These are phyloP conservation scores for Talinum fruticosum DNA, from an alignment of 148 eudicot species.

Conservation along the genomic window DNA sequence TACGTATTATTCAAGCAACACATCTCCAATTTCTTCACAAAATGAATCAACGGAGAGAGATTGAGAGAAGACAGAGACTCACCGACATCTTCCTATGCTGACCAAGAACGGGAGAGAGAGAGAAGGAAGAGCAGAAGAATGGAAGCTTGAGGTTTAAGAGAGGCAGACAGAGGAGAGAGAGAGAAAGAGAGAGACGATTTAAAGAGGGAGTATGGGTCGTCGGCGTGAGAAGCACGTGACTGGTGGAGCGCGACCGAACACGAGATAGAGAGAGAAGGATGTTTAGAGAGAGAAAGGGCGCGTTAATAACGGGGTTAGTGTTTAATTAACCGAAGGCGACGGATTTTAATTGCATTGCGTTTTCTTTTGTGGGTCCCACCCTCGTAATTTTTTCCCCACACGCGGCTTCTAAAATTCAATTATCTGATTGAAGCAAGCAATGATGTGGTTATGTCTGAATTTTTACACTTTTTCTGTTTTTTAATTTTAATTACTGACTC, in stretches of 20 bases:
- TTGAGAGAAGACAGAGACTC: conserved; percentile 3
- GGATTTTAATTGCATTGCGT: background rate
- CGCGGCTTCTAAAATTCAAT: background rate
- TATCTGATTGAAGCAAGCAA: too few species aligned
- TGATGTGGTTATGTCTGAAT: too few species aligned
- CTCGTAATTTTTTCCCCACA: background rate
- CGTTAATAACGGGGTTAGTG: background rate
- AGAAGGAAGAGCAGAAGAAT: background rate
- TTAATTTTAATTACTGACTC: too few species aligned
- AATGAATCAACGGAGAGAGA: background rate
- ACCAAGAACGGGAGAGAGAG: background rate
- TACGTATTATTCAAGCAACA: background rate
- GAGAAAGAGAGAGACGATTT: background rate
- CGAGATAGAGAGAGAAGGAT: background rate
- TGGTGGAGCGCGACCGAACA: background rate
- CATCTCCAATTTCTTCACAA: background rate
- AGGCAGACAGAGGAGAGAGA: conserved; percentile 5
- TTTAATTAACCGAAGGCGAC: background rate
- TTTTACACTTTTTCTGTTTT: too few species aligned
- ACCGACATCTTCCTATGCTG: conserved; percentile 31
- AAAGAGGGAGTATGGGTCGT: background rate
- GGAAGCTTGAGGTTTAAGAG: conserved; percentile 19
- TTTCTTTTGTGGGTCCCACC: background rate
- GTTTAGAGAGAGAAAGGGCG: conserved; percentile 3
- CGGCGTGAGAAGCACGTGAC: conserved; percentile 25